These are phyloP conservation scores for Wickerhamomyces ciferrii DNA, from an alignment of 805 yeast genomes.

Conservation along the genomic window DNA sequence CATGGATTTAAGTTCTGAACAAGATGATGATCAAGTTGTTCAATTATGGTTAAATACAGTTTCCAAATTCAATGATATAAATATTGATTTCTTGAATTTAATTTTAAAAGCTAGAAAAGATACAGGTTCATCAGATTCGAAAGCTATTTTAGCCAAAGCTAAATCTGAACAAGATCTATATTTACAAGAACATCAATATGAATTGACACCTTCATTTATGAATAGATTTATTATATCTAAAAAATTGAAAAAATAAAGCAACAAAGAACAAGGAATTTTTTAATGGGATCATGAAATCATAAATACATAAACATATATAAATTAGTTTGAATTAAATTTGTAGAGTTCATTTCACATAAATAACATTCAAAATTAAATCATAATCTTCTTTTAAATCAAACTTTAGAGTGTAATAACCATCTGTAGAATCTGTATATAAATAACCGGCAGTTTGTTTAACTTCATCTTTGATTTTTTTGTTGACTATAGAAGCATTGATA, in stretches of 20 bases:
- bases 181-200: conserved; percentile 1
- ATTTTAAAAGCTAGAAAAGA: conserved; percentile 44
- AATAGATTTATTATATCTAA: neutral
- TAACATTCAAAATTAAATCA: conserved; percentile 11
- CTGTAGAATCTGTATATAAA: conserved; percentile 51
- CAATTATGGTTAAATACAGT: conserved; percentile 58
- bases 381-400: conserved; percentile 17
- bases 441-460: conserved; percentile 41
- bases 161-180: neutral
- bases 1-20: conserved; percentile 46
- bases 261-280: neutral
- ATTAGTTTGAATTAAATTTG: too few species aligned
- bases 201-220: conserved; percentile 2
- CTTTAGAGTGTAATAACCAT: conserved; percentile 42
- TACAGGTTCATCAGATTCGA: conserved; percentile 17
- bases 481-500: conserved; percentile 35
- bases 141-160: neutral
- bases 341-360: neutral
- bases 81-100: conserved; percentile 61
- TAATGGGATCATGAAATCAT: neutral
- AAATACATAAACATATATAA: neutral
- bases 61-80: conserved; percentile 69
- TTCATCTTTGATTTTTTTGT: conserved; percentile 10
- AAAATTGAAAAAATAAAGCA: neutral
- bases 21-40: conserved; percentile 41